Conservation (phyloP, 345 rosid genomes). For the Salix arbutifolia region DNA sequence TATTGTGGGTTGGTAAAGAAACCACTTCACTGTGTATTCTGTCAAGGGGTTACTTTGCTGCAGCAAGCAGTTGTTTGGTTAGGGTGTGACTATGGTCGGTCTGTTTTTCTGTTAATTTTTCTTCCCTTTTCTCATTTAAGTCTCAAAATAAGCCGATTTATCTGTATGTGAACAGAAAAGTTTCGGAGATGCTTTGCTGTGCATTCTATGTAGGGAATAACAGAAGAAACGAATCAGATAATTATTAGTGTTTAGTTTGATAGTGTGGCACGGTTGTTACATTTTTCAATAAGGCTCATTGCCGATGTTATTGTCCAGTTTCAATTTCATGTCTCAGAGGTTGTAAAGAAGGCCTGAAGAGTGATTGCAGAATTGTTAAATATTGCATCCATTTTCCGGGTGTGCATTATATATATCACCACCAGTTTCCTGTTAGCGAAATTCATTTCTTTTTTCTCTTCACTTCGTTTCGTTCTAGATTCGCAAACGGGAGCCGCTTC, state of each 20-base stretch:
- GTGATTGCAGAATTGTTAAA: background rate
- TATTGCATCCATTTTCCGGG: background rate
- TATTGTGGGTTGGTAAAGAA: background rate
- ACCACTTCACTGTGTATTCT: constrained; percentile 20
- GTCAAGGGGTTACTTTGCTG: constrained; percentile 28
- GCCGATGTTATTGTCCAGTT: background rate
- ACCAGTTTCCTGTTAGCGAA: too few species aligned
- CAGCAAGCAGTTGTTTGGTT: constrained; percentile 31
- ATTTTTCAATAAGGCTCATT: constrained; percentile 24
- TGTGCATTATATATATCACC: too few species aligned
- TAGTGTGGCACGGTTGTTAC: constrained; percentile 28
- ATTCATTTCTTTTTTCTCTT: too few species aligned
- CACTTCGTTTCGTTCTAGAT: too few species aligned
- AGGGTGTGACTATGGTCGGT: constrained; percentile 35
- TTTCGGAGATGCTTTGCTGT: constrained; percentile 23
- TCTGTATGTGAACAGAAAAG: constrained; percentile 29
- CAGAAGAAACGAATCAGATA: constrained; percentile 18
- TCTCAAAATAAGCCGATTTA: constrained; percentile 41
- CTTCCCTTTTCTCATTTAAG: constrained; percentile 32
- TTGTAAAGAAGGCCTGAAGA: background rate
- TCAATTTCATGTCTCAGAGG: background rate
- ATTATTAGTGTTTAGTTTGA: constrained; percentile 20
- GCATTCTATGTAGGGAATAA: constrained; percentile 32
- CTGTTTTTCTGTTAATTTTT: constrained; percentile 29
- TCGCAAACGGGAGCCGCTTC: too few species aligned